Percentiles rank a stretch among this genome's conserved stretches.
These are phyloP conservation scores for Metschnikowia gruessii DNA, from an alignment of 805 yeast species.

Conservation along the genomic window DNA sequence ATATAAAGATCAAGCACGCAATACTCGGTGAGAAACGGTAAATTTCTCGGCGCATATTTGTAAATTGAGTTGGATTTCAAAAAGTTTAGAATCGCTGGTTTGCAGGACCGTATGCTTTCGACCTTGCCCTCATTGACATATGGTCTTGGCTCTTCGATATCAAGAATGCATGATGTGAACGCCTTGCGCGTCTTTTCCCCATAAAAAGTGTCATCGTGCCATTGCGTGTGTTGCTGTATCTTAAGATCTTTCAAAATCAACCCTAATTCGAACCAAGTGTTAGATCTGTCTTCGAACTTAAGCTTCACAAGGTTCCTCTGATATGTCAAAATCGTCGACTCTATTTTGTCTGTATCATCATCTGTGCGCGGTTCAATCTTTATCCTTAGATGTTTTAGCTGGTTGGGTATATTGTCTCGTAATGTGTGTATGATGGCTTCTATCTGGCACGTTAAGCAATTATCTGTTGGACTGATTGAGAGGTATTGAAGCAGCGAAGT, in stretches of 20 bases:
- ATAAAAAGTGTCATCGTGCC: constrained; percentile 14
- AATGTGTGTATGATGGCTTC: constrained; percentile 3
- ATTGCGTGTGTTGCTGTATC: constrained; percentile 1
- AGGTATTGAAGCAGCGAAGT: constrained; percentile 10
- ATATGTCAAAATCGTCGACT: constrained; percentile 1
- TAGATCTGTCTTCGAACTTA: constrained; percentile 9
- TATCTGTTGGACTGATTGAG: constrained; percentile 10
- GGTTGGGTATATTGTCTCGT: constrained; percentile 7
- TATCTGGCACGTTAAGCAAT: constrained; percentile 15
- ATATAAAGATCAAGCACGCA: constrained; percentile 6
- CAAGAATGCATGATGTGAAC: constrained; percentile 6
- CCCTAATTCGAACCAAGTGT: neutral
- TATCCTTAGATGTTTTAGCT: constrained; percentile 7
- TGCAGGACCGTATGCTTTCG: constrained; percentile 5
- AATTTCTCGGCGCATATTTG: constrained; percentile 1
- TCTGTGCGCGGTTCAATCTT: constrained; percentile 10
- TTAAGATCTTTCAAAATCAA: constrained; percentile 6
- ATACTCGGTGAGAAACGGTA: constrained; percentile 8
- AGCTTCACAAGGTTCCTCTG: constrained; percentile 9
- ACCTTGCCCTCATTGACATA: constrained; percentile 10
- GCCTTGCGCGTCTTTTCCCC: constrained; percentile 6
- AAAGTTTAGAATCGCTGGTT: neutral
- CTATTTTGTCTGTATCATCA: constrained; percentile 5
- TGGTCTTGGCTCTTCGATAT: constrained; percentile 4
- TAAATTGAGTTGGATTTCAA: constrained; percentile 6